Conservation (phyloP, 2,329 filamentous ascomycete species). For the Allantophomopsis lycopodina region DNA sequence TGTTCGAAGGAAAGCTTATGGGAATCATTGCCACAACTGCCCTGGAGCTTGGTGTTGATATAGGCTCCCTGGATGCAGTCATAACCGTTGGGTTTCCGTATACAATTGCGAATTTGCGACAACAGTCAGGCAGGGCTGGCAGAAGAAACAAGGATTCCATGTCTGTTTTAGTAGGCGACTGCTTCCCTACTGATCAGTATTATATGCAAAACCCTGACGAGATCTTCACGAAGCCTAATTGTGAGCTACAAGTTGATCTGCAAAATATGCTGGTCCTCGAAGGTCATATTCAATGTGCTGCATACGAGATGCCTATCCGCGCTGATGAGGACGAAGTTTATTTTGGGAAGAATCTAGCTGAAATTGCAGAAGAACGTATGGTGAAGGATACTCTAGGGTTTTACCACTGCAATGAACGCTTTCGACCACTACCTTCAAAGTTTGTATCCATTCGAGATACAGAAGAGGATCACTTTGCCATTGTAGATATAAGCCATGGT, state of each 20-base stretch:
- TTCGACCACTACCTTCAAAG: conserved; percentile 70
- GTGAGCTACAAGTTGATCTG: conserved; percentile 81
- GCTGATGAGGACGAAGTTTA: conserved; percentile 62
- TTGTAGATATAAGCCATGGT: conserved; percentile 75
- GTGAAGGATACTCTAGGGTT: conserved; percentile 64
- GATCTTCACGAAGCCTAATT: conserved; percentile 84
- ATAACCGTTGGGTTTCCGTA: conserved; percentile 92
- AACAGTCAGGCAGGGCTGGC: conserved; percentile 88
- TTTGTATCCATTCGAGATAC: conserved; percentile 83
- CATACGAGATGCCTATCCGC: conserved; percentile 87
- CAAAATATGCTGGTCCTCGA: conserved; percentile 82
- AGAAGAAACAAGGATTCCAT: conserved; percentile 87
- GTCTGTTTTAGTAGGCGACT: conserved; percentile 78
- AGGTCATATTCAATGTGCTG: conserved; percentile 90
- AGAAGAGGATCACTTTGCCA: conserved; percentile 83
- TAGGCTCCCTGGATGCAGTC: conserved; percentile 86
- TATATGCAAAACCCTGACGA: conserved; percentile 96
- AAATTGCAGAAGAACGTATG: conserved; percentile 63
- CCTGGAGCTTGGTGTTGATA: conserved; percentile 87
- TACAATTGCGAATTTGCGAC: conserved; percentile 83
- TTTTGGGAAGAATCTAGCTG: conserved; percentile 61
- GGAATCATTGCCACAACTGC: conserved; percentile 92
- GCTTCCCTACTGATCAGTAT: conserved; percentile 82
- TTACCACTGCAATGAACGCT: conserved; percentile 81
- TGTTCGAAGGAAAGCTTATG: conserved; percentile 90